Percentiles rank a stretch among this genome's conserved stretches.
phyloP scores from a whole-genome alignment of 164 flowering plant species.

The Piper longum region DNA sequence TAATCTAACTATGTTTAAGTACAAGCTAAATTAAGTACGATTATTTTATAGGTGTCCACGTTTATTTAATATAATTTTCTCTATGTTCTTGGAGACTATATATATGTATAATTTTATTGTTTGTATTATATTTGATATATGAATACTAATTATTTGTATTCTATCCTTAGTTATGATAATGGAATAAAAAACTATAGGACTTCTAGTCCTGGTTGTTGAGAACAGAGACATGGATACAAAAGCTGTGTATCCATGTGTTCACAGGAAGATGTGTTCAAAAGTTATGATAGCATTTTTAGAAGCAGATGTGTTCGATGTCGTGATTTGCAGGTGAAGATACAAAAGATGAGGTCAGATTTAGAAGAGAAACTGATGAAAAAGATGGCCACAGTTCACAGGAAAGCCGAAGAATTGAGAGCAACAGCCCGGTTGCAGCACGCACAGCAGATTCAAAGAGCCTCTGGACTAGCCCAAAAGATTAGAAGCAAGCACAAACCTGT shows the following conservation, averaged over 20 bases:
- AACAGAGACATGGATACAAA: too few species aligned
- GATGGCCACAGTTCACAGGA: slow-evolving; percentile 67
- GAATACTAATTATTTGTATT: too few species aligned
- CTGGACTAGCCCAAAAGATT: slow-evolving; percentile 35
- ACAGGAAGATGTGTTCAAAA: too few species aligned
- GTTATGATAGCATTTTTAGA: neutral
- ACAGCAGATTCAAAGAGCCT: slow-evolving; percentile 38
- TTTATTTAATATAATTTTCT: too few species aligned
- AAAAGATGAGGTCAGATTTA: slow-evolving; percentile 71
- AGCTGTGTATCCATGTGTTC: too few species aligned
- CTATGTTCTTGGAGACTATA: neutral
- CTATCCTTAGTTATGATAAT: neutral
- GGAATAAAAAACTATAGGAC: neutral
- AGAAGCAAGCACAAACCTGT: slow-evolving; percentile 14
- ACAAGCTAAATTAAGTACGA: too few species aligned
- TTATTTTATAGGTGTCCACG: neutral
- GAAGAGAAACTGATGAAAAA: slow-evolving; percentile 89
- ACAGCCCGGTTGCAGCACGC: slow-evolving; percentile 57
- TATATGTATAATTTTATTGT: too few species aligned
- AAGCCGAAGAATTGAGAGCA: slow-evolving; percentile 79
- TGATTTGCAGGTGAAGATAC: slow-evolving; percentile 62
- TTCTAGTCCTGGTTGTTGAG: neutral
- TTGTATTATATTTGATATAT: too few species aligned
- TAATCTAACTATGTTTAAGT: too few species aligned
- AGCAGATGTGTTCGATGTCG: neutral